Conservation (phyloP, 345 rosid genomes). For the Eutrema yunnanense region DNA sequence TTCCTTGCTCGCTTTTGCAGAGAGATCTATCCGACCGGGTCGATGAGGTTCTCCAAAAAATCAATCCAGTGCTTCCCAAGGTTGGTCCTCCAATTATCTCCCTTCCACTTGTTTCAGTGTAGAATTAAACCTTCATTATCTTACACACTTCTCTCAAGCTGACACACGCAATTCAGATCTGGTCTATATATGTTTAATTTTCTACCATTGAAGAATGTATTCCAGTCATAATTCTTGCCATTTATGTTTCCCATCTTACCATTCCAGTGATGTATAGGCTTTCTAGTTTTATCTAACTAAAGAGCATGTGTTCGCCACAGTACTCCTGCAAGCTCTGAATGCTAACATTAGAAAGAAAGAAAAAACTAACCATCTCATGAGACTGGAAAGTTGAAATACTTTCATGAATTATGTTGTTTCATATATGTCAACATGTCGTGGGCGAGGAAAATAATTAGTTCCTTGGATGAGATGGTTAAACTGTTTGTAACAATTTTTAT, state of each 20-base stretch:
- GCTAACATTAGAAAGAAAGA: neutral
- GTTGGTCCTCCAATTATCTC: constrained; percentile 27
- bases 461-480: neutral
- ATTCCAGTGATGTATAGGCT: neutral
- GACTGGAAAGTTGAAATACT: neutral
- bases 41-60: constrained; percentile 37
- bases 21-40: constrained; percentile 41
- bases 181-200: neutral
- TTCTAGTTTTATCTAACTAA: neutral
- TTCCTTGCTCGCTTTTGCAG: constrained; percentile 29
- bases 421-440: neutral
- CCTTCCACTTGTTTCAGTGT: constrained; percentile 8
- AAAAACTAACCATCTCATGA: neutral
- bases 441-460: neutral
- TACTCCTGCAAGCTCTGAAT: neutral
- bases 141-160: neutral
- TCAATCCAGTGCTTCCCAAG: constrained; percentile 52
- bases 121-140: neutral
- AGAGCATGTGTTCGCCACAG: neutral
- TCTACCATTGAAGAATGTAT: neutral
- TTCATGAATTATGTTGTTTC: neutral
- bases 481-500: neutral
- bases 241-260: neutral
- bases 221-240: neutral
- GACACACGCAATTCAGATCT: constrained; percentile 12